Percentiles rank a stretch among this genome's conserved stretches.
Conservation (phyloP, 305 asterid genomes). For the Solanum chacoense region DNA sequence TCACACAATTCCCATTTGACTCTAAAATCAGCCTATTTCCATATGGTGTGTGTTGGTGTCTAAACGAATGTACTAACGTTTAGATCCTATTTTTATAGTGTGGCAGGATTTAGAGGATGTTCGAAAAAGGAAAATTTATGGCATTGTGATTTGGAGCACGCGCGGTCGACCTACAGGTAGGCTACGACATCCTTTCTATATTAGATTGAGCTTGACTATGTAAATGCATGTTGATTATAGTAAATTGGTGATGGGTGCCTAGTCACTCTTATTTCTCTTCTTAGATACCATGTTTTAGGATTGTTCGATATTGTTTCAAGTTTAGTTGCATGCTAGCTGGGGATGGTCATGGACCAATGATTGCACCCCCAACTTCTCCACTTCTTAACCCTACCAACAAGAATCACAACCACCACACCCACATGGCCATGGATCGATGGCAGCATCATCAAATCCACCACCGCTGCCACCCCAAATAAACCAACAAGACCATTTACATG, state of each 20-base stretch:
- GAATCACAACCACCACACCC: neutral
- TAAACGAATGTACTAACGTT: neutral
- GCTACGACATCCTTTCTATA: no score
- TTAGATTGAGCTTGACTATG: no score
- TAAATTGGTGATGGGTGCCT: no score
- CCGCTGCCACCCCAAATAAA: neutral
- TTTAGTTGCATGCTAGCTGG: neutral
- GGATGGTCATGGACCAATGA: neutral
- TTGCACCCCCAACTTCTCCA: neutral
- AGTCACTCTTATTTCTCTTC: no score
- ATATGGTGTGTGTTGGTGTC: neutral
- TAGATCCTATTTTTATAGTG: neutral
- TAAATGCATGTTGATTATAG: no score
- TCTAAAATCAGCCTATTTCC: neutral
- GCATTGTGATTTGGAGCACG: neutral
- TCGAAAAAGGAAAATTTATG: neutral
- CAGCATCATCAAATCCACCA: neutral
- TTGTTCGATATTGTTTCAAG: fast-evolving
- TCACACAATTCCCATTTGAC: neutral
- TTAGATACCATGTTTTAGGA: no score
- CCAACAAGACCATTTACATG: no score
- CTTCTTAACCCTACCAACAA: neutral
- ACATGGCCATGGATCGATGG: neutral
- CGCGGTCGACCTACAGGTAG: neutral
- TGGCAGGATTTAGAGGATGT: neutral